A percentile compares a stretch with the other conserved stretches of the same genome.
Conservation (phyloP, 2,329 filamentous ascomycete genomes). For the Trichoderma breve region DNA sequence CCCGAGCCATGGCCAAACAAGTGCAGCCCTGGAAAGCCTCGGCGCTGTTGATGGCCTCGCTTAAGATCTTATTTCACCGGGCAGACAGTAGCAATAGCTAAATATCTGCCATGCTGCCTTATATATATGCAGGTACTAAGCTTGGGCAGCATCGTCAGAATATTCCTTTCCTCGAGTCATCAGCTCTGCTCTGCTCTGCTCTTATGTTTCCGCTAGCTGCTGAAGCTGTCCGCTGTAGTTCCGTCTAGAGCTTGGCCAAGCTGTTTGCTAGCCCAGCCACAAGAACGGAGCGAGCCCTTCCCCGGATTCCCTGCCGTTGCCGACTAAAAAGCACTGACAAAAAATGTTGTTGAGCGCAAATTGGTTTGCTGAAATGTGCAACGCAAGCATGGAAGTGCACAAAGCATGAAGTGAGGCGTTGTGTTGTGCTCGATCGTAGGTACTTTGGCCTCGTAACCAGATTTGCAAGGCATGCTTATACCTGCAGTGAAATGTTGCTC, state of each 20-base stretch:
- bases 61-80: not conserved
- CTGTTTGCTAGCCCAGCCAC: constrained; percentile 15
- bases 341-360: not conserved
- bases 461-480: not conserved
- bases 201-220: not conserved
- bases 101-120: not conserved
- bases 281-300: constrained; percentile 1
- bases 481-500: not conserved
- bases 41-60: constrained; percentile 1
- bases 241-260: not conserved
- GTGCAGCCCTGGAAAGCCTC: not conserved
- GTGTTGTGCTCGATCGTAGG: not conserved
- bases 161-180: not conserved
- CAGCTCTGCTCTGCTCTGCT: not conserved
- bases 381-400: not conserved
- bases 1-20: constrained; percentile 11
- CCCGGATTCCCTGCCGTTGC: not conserved
- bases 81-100: not conserved
- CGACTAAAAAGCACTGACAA: not conserved
- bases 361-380: not conserved
- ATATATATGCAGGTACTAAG: not conserved
- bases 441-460: not conserved
- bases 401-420: not conserved
- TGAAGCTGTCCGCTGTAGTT: not conserved
- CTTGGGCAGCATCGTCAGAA: not conserved